These are phyloP conservation scores for Pugionium dolabratum DNA, from an alignment of 345 rosid species.

Conservation along the genomic window DNA sequence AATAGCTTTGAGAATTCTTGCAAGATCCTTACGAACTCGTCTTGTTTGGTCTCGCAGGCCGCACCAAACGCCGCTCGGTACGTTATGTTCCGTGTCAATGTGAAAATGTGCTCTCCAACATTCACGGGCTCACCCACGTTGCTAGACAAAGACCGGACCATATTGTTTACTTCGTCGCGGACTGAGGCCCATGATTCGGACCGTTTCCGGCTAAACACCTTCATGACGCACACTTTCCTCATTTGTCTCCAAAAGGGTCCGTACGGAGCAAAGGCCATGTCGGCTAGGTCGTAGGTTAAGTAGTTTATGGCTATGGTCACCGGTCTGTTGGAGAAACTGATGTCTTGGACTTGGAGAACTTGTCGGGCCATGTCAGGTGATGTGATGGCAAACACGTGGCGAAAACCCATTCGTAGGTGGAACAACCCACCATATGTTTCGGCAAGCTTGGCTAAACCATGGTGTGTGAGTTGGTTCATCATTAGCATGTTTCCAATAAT, in stretches of 20 bases:
- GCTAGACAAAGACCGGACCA: conserved; percentile 44
- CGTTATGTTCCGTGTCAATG: conserved; percentile 68
- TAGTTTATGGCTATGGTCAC: conserved; percentile 74
- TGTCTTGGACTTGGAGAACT: conserved; percentile 80
- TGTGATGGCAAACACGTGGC: conserved; percentile 68
- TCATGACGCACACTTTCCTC: conserved; percentile 86
- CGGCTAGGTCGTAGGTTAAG: conserved; percentile 80
- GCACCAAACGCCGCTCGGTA: conserved; percentile 86
- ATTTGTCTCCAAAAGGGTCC: conserved; percentile 96
- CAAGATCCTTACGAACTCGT: conserved; percentile 69
- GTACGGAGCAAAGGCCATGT: conserved; percentile 95
- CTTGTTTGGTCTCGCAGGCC: conserved; percentile 60
- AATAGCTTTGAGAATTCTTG: conserved; percentile 95
- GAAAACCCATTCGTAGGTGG: conserved; percentile 69
- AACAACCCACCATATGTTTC: conserved; percentile 65
- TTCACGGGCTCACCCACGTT: conserved; percentile 56
- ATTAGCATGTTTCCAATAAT: conserved; percentile 77
- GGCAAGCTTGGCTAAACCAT: conserved; percentile 73
- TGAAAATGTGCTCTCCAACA: conserved; percentile 73
- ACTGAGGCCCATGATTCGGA: conserved; percentile 91
- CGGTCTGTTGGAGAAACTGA: conserved; percentile 76
- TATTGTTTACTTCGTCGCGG: conserved; percentile 68
- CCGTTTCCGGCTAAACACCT: conserved; percentile 81
- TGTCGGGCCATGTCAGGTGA: conserved; percentile 70
- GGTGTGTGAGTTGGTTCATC: conserved; percentile 88